A percentile compares a stretch with the other conserved stretches of the same genome.
These are phyloP conservation scores for Rubia peregrina DNA, from an alignment of 305 asterid genomes.

Conservation along the genomic window DNA sequence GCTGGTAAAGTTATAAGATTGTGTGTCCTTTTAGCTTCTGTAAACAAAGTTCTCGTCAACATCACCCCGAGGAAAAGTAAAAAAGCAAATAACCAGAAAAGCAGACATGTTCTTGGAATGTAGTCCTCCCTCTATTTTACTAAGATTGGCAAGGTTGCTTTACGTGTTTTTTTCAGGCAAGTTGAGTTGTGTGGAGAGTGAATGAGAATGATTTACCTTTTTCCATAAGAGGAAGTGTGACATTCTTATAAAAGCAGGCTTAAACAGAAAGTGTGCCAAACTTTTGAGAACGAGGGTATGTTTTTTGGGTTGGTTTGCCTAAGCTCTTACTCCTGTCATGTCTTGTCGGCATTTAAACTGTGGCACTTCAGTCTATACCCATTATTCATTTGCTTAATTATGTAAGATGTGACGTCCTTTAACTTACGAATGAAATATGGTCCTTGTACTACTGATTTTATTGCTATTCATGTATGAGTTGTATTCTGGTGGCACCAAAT, in stretches of 20 bases:
- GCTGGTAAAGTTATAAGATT: neutral
- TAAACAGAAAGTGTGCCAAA: too few relatives aligned
- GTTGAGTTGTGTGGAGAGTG: too few relatives aligned
- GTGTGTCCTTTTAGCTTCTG: neutral
- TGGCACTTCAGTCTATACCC: neutral
- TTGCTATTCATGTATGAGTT: neutral
- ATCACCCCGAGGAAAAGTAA: neutral
- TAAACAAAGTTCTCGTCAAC: neutral
- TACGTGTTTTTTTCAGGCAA: too few relatives aligned
- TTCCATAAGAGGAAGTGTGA: too few relatives aligned
- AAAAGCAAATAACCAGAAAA: neutral
- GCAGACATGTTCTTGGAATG: neutral
- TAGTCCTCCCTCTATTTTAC: too few relatives aligned
- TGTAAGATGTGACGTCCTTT: neutral
- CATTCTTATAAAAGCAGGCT: too few relatives aligned
- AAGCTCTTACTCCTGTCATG: neutral
- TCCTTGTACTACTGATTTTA: neutral
- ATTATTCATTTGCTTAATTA: neutral
- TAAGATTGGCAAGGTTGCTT: too few relatives aligned
- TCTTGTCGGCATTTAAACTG: neutral
- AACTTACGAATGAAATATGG: neutral
- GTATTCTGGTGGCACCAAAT: neutral
- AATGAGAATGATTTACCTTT: too few relatives aligned
- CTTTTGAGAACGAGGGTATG: too few relatives aligned
- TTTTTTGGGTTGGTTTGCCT: neutral